A percentile compares a stretch with the other conserved stretches of the same genome.
Conservation (phyloP, 164 flowering plant genomes). For the Stephania japonica region DNA sequence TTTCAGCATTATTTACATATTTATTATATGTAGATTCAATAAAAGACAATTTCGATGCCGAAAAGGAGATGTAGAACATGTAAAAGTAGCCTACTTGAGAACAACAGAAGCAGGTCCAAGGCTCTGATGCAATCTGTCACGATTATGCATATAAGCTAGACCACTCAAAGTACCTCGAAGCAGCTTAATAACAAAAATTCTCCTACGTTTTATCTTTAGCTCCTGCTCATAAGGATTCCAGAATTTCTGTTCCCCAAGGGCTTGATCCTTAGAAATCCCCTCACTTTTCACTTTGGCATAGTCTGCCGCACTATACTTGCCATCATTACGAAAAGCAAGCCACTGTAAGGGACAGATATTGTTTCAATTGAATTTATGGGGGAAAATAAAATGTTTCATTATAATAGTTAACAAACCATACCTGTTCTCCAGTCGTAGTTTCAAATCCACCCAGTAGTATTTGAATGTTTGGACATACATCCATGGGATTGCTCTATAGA, state of each 20-base stretch:
- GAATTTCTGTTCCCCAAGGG: conserved; percentile 27
- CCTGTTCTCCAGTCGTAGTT: conserved; percentile 94
- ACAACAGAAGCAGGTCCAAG: conserved; percentile 91
- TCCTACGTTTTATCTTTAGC: conserved; percentile 45
- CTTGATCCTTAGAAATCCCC: conserved; percentile 32
- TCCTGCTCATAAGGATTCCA: conserved; percentile 70
- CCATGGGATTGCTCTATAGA: conserved; percentile 51
- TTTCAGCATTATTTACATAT: conserved; percentile 2
- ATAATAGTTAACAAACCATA: conserved; percentile 20
- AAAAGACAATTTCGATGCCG: background rate
- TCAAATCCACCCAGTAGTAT: conserved; percentile 89
- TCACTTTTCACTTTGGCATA: conserved; percentile 71
- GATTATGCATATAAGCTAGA: conserved; percentile 81
- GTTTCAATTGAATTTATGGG: conserved; percentile 9
- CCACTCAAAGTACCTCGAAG: conserved; percentile 68
- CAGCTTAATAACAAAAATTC: conserved; percentile 54
- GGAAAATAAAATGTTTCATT: conserved; percentile 5
- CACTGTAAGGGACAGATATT: conserved; percentile 46
- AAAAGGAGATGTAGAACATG: background rate
- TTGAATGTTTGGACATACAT: conserved; percentile 48
- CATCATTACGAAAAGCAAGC: conserved; percentile 89
- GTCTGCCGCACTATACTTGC: conserved; percentile 84
- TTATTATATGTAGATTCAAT: background rate
- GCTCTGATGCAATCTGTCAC: conserved; percentile 88
- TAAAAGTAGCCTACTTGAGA: conserved; percentile 58